These are phyloP conservation scores for Colletotrichum euphorbiae DNA, from an alignment of 2,329 filamentous ascomycete genomes.

Conservation along the genomic window DNA sequence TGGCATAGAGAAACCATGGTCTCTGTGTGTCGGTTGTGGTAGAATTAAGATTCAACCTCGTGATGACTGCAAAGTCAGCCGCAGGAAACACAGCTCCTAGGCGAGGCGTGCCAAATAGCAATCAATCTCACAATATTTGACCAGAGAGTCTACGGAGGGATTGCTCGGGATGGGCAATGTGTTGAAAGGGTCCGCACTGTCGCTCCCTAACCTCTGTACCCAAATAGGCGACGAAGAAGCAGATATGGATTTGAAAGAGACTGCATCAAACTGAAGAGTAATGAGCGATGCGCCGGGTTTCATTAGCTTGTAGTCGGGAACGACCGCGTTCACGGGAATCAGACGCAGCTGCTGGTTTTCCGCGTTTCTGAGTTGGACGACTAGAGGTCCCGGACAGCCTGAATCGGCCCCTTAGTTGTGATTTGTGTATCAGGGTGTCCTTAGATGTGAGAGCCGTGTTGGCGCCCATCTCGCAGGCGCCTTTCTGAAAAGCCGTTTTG, in stretches of 20 bases:
- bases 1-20: conserved; percentile 41
- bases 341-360: neutral
- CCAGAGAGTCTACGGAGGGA: conserved; percentile 30
- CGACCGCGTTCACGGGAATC: neutral
- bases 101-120: neutral
- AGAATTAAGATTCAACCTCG: conserved; percentile 39
- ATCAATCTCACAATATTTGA: conserved; percentile 36
- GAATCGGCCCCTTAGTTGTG: conserved; percentile 37
- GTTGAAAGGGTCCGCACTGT: conserved; percentile 39
- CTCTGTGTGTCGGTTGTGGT: conserved; percentile 35
- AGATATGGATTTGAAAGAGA: neutral
- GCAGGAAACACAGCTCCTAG: too few relatives aligned
- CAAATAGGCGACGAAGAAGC: conserved; percentile 15
- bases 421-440: conserved; percentile 21
- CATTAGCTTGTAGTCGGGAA: too few relatives aligned
- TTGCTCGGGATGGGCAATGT: conserved; percentile 37
- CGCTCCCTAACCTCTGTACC: conserved; percentile 27
- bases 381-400: conserved; percentile 8
- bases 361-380: too few relatives aligned
- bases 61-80: conserved; percentile 35
- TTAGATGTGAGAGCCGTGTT: conserved; percentile 20
- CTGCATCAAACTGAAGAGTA: neutral
- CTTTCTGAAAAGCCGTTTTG: conserved; percentile 35
- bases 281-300: neutral
- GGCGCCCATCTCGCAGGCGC: conserved; percentile 9